phyloP scores from a whole-genome alignment of 2,329 filamentous ascomycete genomes.

The Hypoxylon sp. region DNA sequence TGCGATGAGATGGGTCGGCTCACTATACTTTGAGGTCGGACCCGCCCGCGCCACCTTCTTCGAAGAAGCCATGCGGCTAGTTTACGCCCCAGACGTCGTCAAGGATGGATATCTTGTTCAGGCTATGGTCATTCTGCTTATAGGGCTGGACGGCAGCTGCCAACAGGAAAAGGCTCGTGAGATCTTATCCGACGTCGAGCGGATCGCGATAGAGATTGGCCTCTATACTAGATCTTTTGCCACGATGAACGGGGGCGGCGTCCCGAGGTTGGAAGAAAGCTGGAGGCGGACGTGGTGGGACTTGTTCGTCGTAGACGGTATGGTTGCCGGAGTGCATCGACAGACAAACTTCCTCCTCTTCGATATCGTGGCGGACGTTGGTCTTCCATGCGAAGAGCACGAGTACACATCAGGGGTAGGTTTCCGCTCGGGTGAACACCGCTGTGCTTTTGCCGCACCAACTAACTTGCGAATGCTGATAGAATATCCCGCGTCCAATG shows the following conservation, averaged over 20 bases:
- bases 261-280: conserved; percentile 81
- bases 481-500: conserved; percentile 70
- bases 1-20: conserved; percentile 68
- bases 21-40: conserved; percentile 65
- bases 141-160: conserved; percentile 82
- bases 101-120: conserved; percentile 77
- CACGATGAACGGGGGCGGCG: conserved; percentile 70
- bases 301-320: conserved; percentile 81
- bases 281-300: conserved; percentile 95
- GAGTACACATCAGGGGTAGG: conserved; percentile 73
- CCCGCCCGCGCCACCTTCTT: conserved; percentile 63
- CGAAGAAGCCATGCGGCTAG: conserved; percentile 68
- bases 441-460: background rate
- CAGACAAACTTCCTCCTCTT: conserved; percentile 78
- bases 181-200: conserved; percentile 75
- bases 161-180: conserved; percentile 76
- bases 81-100: conserved; percentile 60
- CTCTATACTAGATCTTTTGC: conserved; percentile 80
- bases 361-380: conserved; percentile 74
- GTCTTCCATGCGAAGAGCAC: conserved; percentile 85
- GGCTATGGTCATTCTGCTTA: conserved; percentile 79
- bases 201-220: conserved; percentile 79
- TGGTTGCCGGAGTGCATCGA: conserved; percentile 84
- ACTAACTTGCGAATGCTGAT: conserved; percentile 29
- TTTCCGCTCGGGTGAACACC: conserved; percentile 24